Conservation (phyloP, 148 eudicot genomes). For the Spergularia marina region DNA sequence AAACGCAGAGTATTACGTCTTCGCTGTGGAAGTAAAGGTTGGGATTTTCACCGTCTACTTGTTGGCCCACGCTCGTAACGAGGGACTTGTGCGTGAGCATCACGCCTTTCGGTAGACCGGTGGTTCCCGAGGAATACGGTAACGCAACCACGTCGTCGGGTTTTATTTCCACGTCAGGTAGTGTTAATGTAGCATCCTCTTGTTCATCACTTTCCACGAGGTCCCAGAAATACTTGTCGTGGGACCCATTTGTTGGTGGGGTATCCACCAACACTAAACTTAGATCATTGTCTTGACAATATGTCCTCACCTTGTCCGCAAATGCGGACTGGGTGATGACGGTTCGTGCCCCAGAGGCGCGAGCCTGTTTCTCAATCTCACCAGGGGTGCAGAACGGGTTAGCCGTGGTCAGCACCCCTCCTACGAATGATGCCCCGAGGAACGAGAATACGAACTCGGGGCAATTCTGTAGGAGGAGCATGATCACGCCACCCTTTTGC, state of each 20-base stretch:
- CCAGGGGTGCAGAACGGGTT: conserved; percentile 48
- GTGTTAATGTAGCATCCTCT: conserved; percentile 20
- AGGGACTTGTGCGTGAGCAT: conserved; percentile 71
- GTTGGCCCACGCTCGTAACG: conserved; percentile 75
- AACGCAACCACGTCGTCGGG: conserved; percentile 75
- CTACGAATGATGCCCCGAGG: conserved; percentile 46
- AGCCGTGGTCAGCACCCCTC: conserved; percentile 43
- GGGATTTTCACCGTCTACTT: conserved; percentile 89
- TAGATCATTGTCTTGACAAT: conserved; percentile 24
- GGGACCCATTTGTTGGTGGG: conserved; percentile 16
- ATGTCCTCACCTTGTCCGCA: conserved; percentile 44
- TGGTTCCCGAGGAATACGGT: conserved; percentile 87
- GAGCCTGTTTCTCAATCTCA: conserved; percentile 52
- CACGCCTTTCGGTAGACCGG: conserved; percentile 89
- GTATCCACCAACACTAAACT: conserved; percentile 36
- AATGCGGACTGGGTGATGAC: conserved; percentile 56
- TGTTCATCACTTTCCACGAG: conserved; percentile 24
- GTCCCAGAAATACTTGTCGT: conserved; percentile 42
- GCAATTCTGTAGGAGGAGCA: conserved; percentile 51
- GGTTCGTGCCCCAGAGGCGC: conserved; percentile 47
- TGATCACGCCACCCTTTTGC: conserved; percentile 40
- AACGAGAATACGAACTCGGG: conserved; percentile 55
- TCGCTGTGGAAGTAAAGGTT: conserved; percentile 54
- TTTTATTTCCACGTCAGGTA: conserved; percentile 30
- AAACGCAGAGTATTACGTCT: conserved; percentile 73